Evolutionary conservation across 2,329 filamentous ascomycete genomes (phyloP), one percentile per base, ranked within the genome.

Genomic region (Fusarium luffae): DNA sequence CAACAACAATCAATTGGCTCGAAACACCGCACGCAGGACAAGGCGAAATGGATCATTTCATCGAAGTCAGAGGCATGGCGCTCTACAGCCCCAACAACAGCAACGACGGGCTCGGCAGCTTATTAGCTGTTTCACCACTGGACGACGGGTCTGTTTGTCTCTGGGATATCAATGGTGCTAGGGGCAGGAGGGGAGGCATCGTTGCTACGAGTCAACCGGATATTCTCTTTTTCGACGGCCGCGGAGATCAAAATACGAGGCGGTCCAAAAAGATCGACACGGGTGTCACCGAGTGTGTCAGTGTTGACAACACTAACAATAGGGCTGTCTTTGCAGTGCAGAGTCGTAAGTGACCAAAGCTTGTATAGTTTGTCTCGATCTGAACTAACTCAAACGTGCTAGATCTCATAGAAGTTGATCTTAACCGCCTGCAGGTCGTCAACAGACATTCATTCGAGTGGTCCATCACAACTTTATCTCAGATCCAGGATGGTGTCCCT

Each of bases 111-210:
- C 57, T 73, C 18, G 81, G 80, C 30, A 81, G 80, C 5, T 67
- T 85, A 66, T 83, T 90, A 56, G 89, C 93, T 0, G 85, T 97
- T 18, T 90, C 92, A 1, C 93, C 94, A 4, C 82, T 97, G 10
- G 93, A 97, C 61, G 93, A 98, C 76, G 94, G 94, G 1, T 93
- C 92, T 54, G 86, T 98, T n/a, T 93, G 91, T 72, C 80, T 97
- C 9, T 98, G 94, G 94, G 92, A 97, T 75, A 82, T 93, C 52
- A 88, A 86, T 57, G 86, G 86, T 3, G 86, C 84, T 30, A 81
- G 81, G 49, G 80, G 79, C 7, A 83, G 77, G 67, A 86, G 85
- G 69, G 92, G 92, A 3, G 86, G 84, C 4, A 87, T 96, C 32
- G 70, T 92, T 13, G 89, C 87, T 2, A 86, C 86, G 66, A 96